Evolutionary conservation across 208 protist species (phyloP), one percentile per base, ranked within the genome.

Genomic region (Borovskyia barvae): DNA sequence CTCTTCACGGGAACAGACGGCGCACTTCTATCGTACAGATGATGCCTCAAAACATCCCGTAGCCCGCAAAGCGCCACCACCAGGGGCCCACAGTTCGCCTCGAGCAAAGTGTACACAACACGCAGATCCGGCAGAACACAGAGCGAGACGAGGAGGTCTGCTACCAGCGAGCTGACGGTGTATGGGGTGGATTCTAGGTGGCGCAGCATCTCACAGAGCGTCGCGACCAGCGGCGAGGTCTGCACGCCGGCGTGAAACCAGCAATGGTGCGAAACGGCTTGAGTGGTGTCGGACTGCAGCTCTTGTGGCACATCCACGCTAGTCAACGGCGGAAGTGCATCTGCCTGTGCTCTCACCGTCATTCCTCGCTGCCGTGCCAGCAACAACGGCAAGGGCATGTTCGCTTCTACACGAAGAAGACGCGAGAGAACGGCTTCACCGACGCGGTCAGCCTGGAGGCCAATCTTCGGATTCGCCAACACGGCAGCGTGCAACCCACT

Each of bases 51-150:
- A 7, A 70, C 20, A 15, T 57, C 61, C 17, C 68, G 76, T 46
- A 87, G 32, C 32, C 65, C 61, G 9, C 66, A 40, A 29, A 92
- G 59, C 8, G 78, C 51, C 24, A 60, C 50, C 26, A 72, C 54
- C 28, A 92, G 66, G 30, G 70, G 69, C 1, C 85, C 85, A 22
- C 59, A 45, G 42, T 67, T 42, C 25, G 77, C 64, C 43, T 89
- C 79, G 37, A 92, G 50, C 14, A 92, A 61, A 14, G 85, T 89
- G 72, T 82, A 87, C 5, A 89, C 19, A 0, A 85, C 80, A n/a
- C 82, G 81, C 43, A 79, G 35, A 41, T 92, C 85, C 4, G 85
- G 82, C 35, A 87, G 32, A 7, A 87, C 47, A 54, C 72, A 82
- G 22, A 92, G 47, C 20, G 74, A 71, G 3, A 65, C 58, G 29